phyloP scores from a whole-genome alignment of 2,329 filamentous ascomycete species.

The Blastomyces parvus region DNA sequence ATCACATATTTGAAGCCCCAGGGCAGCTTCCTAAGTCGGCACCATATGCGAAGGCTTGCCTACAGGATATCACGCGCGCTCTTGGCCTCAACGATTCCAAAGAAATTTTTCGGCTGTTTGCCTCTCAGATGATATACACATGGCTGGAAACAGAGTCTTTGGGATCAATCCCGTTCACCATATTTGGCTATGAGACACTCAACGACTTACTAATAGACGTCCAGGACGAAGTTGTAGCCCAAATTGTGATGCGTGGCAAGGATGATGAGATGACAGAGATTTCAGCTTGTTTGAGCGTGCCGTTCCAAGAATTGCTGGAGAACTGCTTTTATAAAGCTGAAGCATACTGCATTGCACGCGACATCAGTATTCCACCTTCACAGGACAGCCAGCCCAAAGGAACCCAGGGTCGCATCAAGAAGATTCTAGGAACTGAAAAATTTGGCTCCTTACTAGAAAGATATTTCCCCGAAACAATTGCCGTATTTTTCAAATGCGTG shows the following conservation, averaged over 20 bases:
- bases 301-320: constrained; percentile 51
- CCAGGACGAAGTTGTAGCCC: constrained; percentile 66
- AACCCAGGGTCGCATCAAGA: constrained; percentile 56
- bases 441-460: constrained; percentile 56
- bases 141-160: constrained; percentile 66
- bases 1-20: constrained; percentile 87
- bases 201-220: constrained; percentile 59
- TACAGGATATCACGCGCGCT: constrained; percentile 54
- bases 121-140: constrained; percentile 79
- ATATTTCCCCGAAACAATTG: constrained; percentile 68
- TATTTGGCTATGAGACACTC: constrained; percentile 69
- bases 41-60: constrained; percentile 62
- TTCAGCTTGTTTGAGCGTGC: constrained; percentile 46
- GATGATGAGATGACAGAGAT: constrained; percentile 54
- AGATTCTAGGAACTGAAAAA: constrained; percentile 55
- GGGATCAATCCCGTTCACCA: constrained; percentile 66
- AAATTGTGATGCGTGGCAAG: constrained; percentile 73
- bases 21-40: constrained; percentile 58
- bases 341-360: constrained; percentile 75
- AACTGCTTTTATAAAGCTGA: constrained; percentile 66
- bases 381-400: constrained; percentile 43
- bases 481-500: constrained; percentile 64
- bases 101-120: constrained; percentile 72
- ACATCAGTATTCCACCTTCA: constrained; percentile 46
- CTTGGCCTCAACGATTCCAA: constrained; percentile 57